These are phyloP conservation scores for Parafenestella ontariensis DNA, from an alignment of 2,329 filamentous ascomycete species.

Conservation along the genomic window DNA sequence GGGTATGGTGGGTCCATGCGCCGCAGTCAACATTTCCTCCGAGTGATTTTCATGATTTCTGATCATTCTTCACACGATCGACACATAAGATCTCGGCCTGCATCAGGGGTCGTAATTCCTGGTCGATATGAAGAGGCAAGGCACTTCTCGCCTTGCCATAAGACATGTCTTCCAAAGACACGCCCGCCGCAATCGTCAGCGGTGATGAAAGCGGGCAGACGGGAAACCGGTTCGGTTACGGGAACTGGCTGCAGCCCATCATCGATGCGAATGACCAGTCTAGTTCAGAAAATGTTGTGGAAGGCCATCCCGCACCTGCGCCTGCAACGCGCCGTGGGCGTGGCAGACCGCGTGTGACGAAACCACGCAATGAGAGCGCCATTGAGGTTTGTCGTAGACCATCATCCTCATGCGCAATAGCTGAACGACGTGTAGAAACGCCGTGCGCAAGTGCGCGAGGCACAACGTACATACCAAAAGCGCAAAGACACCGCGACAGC, in stretches of 20 bases:
- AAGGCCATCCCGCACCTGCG: neutral
- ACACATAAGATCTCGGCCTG: neutral
- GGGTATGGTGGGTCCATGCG: neutral
- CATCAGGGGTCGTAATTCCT: neutral
- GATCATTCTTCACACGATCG: constrained; percentile 1
- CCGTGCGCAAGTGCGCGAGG: constrained; percentile 32
- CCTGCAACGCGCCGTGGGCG: constrained; percentile 17
- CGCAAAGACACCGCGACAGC: constrained; percentile 30
- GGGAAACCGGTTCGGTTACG: constrained; percentile 13
- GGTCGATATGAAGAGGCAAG: neutral
- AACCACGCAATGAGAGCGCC: constrained; percentile 22
- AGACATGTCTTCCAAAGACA: neutral
- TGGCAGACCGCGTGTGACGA: constrained; percentile 28
- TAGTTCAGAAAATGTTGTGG: neutral
- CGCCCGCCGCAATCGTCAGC: neutral
- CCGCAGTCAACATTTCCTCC: neutral
- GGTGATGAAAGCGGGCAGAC: constrained; percentile 2
- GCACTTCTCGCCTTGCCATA: no score
- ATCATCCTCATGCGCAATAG: neutral
- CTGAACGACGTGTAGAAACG: constrained; percentile 27
- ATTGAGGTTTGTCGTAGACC: constrained; percentile 21
- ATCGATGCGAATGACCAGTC: constrained; percentile 7
- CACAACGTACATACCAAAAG: constrained; percentile 33
- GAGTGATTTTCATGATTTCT: neutral
- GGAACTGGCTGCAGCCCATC: constrained; percentile 18